phyloP scores from a whole-genome alignment of 1,139 yeast genomes.

The Suhomyces coccinellae region DNA sequence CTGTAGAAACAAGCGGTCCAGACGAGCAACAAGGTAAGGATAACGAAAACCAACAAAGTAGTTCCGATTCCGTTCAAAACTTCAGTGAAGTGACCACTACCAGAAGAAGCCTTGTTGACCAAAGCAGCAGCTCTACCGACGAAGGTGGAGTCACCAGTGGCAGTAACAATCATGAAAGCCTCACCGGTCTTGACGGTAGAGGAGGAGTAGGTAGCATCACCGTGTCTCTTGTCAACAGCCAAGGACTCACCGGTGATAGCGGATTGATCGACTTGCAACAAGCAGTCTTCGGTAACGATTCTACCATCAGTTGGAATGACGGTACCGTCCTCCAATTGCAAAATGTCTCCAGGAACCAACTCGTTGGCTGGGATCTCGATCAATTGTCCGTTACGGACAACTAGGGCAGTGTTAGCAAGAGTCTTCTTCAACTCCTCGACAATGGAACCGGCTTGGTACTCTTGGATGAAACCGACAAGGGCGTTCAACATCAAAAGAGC shows the following conservation, averaged over 20 bases:
- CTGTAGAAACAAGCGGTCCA: constrained; percentile 97
- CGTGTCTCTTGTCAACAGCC: constrained; percentile 90
- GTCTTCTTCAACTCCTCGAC: constrained; percentile 94
- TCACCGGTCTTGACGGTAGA: constrained; percentile 98
- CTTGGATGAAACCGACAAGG: constrained; percentile 94
- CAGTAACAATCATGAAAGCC: constrained; percentile 91
- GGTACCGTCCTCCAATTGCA: constrained; percentile 91
- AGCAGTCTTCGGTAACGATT: constrained; percentile 82
- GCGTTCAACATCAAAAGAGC: constrained; percentile 89
- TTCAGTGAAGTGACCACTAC: constrained; percentile 96
- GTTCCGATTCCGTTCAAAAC: constrained; percentile 98
- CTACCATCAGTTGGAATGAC: constrained; percentile 97
- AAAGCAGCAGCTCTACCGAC: constrained; percentile 97
- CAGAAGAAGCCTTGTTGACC: constrained; percentile 93
- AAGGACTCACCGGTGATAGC: constrained; percentile 98
- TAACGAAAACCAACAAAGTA: constrained; percentile 83
- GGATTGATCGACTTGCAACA: constrained; percentile 94
- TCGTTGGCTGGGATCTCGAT: constrained; percentile 76
- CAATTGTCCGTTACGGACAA: constrained; percentile 80
- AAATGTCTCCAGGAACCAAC: constrained; percentile 90
- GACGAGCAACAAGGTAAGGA: constrained; percentile 82
- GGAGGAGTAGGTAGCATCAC: constrained; percentile 89
- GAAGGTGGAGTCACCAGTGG: constrained; percentile 91
- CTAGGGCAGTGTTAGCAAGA: constrained; percentile 83
- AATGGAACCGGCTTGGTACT: constrained; percentile 96